Evolutionary conservation across 306 rosid species (phyloP).

Genomic region (Urtica urens): DNA sequence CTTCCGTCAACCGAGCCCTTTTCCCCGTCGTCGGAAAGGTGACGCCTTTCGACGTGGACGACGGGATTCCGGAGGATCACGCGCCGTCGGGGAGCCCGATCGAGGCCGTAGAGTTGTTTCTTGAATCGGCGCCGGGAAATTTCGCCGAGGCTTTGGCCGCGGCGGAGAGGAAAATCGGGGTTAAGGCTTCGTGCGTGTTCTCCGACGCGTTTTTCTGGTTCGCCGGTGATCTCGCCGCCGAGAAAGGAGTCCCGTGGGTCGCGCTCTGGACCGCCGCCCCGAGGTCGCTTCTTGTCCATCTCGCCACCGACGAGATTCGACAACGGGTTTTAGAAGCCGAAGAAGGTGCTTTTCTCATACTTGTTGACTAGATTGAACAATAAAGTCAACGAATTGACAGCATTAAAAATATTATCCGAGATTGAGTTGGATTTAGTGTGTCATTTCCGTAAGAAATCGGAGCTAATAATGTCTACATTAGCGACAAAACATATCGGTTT

Average conservation of each 20-base stretch:
- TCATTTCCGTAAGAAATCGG: no score
- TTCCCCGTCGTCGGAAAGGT: constrained; percentile 21
- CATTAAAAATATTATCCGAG: no score
- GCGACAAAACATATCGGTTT: no score
- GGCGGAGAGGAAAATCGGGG: constrained; percentile 25
- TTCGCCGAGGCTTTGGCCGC: constrained; percentile 19
- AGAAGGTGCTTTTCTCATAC: constrained; percentile 17
- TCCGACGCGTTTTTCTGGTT: constrained; percentile 66
- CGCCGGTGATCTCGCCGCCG: constrained; percentile 36
- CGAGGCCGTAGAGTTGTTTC: constrained; percentile 24
- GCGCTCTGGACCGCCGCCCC: constrained; percentile 77
- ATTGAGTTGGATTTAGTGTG: no score
- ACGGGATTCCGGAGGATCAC: constrained; percentile 44
- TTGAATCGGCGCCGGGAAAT: constrained; percentile 28
- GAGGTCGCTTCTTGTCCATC: constrained; percentile 37
- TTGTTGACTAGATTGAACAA: no score
- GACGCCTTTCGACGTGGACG: constrained; percentile 25
- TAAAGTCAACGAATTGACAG: no score
- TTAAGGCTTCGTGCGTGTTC: constrained; percentile 36
- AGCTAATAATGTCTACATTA: no score
- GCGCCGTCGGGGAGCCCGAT: constrained; percentile 12
- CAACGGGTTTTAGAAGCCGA: constrained; percentile 2
- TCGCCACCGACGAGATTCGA: constrained; percentile 27
- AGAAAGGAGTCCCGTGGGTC: constrained; percentile 47
- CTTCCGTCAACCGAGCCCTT: constrained; percentile 18